Conservation (phyloP, 768 basidiomycete genomes). For the Gelatoporia subvermispora region DNA sequence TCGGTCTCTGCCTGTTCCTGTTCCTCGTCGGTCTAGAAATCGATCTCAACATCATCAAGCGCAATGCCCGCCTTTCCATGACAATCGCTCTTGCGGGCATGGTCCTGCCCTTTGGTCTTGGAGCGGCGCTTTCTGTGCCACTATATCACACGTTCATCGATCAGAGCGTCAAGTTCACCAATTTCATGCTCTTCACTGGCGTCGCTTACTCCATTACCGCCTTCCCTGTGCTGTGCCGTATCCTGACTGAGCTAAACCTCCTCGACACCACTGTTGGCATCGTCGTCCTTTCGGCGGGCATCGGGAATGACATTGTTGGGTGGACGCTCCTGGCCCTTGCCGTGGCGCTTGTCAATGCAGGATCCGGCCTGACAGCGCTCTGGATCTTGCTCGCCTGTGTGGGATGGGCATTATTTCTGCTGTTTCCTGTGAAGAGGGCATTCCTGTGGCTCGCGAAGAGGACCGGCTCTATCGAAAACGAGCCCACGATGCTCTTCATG, state of each 20-base stretch:
- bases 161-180: constrained; percentile 61
- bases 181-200: constrained; percentile 93
- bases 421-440: constrained; percentile 57
- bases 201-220: constrained; percentile 89
- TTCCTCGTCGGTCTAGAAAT: constrained; percentile 95
- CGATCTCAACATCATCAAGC: constrained; percentile 71
- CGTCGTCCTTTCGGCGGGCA: constrained; percentile 88
- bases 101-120: constrained; percentile 80
- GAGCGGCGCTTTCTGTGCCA: constrained; percentile 62
- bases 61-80: constrained; percentile 63
- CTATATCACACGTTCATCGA: constrained; percentile 76
- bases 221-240: constrained; percentile 81
- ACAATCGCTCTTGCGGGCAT: constrained; percentile 82
- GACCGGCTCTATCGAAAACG: constrained; percentile 77
- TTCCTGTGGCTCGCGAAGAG: constrained; percentile 70
- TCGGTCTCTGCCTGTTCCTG: constrained; percentile 83
- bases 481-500: constrained; percentile 88
- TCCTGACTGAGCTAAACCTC: constrained; percentile 86
- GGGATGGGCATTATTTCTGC: constrained; percentile 74
- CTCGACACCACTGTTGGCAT: constrained; percentile 91
- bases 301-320: constrained; percentile 72
- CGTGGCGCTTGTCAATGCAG: constrained; percentile 88
- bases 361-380: constrained; percentile 75
- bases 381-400: constrained; percentile 79
- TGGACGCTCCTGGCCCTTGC: constrained; percentile 89